A percentile compares a stretch with the other conserved stretches of the same genome.
phyloP scores from a whole-genome alignment of 768 basidiomycete genomes.

The Pleurotus platypus region DNA sequence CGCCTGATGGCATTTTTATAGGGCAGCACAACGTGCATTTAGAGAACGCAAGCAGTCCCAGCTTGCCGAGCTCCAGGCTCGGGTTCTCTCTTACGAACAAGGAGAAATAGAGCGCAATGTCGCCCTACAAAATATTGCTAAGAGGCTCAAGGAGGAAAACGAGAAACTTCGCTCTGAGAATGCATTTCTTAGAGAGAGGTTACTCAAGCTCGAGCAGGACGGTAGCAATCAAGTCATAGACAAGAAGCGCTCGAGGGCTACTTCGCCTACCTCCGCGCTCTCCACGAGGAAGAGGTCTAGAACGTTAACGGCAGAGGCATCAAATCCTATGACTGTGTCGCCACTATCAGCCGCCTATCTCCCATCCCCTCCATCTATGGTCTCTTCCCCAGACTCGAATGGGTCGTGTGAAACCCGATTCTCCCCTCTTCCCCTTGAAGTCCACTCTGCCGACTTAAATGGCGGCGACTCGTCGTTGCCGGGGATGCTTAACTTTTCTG shows the following conservation, averaged over 20 bases:
- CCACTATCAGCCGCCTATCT: constrained; percentile 33
- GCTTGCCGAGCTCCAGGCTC: constrained; percentile 82
- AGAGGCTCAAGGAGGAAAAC: constrained; percentile 85
- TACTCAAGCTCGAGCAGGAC: constrained; percentile 39
- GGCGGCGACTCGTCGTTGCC: constrained; percentile 18
- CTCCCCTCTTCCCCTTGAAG: constrained; percentile 29
- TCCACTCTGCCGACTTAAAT: constrained; percentile 20
- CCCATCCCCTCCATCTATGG: constrained; percentile 44
- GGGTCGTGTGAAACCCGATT: constrained; percentile 29
- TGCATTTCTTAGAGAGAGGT: constrained; percentile 46
- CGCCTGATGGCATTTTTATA: constrained; percentile 24
- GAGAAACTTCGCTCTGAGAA: constrained; percentile 72
- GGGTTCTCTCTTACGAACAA: constrained; percentile 80
- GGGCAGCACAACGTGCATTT: constrained; percentile 87
- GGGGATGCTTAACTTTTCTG: constrained; percentile 28
- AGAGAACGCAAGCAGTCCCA: constrained; percentile 87
- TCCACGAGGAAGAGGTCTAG: constrained; percentile 31
- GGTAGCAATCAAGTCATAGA: constrained; percentile 31
- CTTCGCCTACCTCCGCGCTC: constrained; percentile 33
- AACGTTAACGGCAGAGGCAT: constrained; percentile 19
- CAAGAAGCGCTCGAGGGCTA: constrained; percentile 59
- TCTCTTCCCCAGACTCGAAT: constrained; percentile 46
- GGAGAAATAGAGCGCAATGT: constrained; percentile 89
- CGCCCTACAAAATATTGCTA: constrained; percentile 78
- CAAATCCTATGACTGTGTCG: constrained; percentile 24